Conservation (phyloP, 2,329 filamentous ascomycete genomes). For the Periconia macrospinosa region DNA sequence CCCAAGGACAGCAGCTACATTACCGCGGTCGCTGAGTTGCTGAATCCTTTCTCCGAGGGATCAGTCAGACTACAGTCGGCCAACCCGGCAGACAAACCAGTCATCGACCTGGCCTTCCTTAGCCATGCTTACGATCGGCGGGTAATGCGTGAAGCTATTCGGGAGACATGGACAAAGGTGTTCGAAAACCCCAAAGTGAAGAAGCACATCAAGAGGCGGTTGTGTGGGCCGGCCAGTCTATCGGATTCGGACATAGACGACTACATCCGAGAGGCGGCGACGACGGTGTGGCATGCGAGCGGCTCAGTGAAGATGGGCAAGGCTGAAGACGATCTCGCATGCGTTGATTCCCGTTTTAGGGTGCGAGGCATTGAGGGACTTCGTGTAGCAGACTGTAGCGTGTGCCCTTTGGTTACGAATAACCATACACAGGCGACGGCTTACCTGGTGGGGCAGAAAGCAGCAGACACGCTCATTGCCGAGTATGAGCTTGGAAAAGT, state of each 20-base stretch:
- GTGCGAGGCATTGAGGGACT: conserved; percentile 43
- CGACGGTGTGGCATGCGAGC: conserved; percentile 42
- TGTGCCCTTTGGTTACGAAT: conserved; percentile 36
- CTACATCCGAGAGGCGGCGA: conserved; percentile 29
- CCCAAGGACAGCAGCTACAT: conserved; percentile 40
- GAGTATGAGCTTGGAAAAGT: conserved; percentile 27
- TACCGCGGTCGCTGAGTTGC: conserved; percentile 48
- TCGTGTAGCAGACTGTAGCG: conserved; percentile 44
- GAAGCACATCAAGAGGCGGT: conserved; percentile 51
- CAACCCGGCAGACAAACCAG: conserved; percentile 54
- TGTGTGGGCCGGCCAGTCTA: conserved; percentile 48
- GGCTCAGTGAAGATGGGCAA: conserved; percentile 44
- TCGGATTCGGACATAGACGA: conserved; percentile 54
- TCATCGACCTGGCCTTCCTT: conserved; percentile 58
- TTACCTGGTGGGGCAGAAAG: conserved; percentile 39
- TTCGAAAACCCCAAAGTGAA: conserved; percentile 53
- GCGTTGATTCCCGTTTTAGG: conserved; percentile 41
- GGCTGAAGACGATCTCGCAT: conserved; percentile 33
- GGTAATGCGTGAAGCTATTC: conserved; percentile 30
- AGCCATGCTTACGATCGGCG: conserved; percentile 57
- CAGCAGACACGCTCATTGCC: conserved; percentile 33
- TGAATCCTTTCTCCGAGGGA: conserved; percentile 54
- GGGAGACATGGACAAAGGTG: conserved; percentile 46
- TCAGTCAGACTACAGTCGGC: conserved; percentile 56
- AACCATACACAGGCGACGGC: conserved; percentile 41